These are phyloP conservation scores for Fusarium pseudonygamai DNA, from an alignment of 2,329 filamentous ascomycete species.

Conservation along the genomic window DNA sequence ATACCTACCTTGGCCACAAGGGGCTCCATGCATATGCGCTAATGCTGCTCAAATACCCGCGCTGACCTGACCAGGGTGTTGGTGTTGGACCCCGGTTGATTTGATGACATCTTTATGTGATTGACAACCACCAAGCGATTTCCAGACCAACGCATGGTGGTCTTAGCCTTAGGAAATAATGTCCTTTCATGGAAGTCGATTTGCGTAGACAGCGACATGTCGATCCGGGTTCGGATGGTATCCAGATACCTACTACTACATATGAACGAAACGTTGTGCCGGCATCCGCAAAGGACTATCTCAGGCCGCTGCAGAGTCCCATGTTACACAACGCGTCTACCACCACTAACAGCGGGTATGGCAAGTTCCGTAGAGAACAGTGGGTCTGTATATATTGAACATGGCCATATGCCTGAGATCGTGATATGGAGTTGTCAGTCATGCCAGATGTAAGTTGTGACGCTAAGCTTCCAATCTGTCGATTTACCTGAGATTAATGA, in stretches of 20 bases:
- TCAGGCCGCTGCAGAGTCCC: constrained; percentile 1
- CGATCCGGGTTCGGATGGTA: background rate
- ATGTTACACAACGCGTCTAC: constrained; percentile 2
- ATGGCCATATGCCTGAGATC: background rate
- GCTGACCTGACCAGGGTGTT: constrained; percentile 10
- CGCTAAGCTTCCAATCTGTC: constrained; percentile 4
- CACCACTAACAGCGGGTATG: background rate
- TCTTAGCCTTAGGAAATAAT: constrained; percentile 5
- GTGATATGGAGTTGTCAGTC: constrained; percentile 6
- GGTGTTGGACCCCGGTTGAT: background rate
- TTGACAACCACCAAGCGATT: constrained; percentile 12
- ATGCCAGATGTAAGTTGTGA: background rate
- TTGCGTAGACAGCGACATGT: background rate
- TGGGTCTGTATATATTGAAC: background rate
- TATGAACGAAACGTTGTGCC: background rate
- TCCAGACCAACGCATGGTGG: background rate
- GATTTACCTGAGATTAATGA: background rate
- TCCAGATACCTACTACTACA: background rate
- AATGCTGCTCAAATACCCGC: constrained; percentile 5
- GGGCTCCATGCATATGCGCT: constrained; percentile 5
- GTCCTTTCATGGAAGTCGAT: background rate
- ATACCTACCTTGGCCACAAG: constrained; percentile 14
- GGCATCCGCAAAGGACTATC: constrained; percentile 1
- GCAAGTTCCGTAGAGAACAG: background rate
- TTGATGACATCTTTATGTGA: constrained; percentile 30